Evolutionary conservation across 805 yeast species (phyloP), one percentile per base, ranked within the genome.

Genomic region (Limtongia smithiae): DNA sequence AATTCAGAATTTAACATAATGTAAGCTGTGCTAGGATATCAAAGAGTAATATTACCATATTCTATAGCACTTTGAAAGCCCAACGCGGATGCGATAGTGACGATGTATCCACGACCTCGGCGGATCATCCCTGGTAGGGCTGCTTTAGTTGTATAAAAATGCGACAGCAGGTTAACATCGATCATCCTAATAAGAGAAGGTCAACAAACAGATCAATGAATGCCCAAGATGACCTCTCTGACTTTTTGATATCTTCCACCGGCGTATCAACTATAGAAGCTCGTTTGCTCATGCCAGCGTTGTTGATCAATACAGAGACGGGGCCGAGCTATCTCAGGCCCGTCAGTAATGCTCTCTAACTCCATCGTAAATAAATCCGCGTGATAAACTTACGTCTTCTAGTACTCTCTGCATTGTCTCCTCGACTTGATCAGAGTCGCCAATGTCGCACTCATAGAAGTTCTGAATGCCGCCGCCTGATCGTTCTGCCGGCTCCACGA

Each of bases 51-150:
- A 55, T 12, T 42, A 52, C 70, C 71, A 49, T 87, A 71, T 20
- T 83, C 72, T 8, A 95, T 90, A 0, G 97, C 97, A 0, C 93
- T 76, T 72, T 85, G 75, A 55, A 83, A 81, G 0, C 96, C 97
- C 46, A 91, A 70, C 0, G 86, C 89, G 0, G 96, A 87, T 0
- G 94, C 87, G 34, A 91, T 72, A 2, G 89, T 85, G 28, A 90
- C 80, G 18, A 91, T 74, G 63, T 81, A 85, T 0, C 97, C 96
- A 38, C 91, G 69, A 49, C 74, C 71, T 18, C 63, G 51, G 18
- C 57, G 63, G 2, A 85, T 54, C 91, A 91, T 86, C 35, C 69
- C 78, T 0, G 96, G 95, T 12, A 90, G 67, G 59, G 87, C 83
- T 1, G 79, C 70, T 59, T 85, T 82, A 57, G 78, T 78, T 48